These are phyloP conservation scores for Botrytis medusae DNA, from an alignment of 2,329 filamentous ascomycete genomes.

Conservation along the genomic window DNA sequence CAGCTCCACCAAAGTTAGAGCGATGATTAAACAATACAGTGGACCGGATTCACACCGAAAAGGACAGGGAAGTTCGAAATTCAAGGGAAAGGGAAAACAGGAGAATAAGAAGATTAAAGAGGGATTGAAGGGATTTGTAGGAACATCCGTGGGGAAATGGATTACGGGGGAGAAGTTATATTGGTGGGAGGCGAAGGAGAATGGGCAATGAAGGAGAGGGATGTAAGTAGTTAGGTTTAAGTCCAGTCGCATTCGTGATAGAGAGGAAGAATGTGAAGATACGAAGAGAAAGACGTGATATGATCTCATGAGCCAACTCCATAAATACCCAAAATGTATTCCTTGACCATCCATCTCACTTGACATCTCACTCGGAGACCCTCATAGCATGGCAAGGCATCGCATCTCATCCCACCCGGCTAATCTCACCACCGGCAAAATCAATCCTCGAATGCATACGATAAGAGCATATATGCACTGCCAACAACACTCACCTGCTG, in stretches of 20 bases:
- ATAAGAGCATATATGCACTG: not conserved
- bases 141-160: conserved; percentile 8
- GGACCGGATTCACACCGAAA: conserved; percentile 49
- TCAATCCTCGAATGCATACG: not conserved
- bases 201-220: not conserved
- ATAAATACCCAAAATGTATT: not conserved
- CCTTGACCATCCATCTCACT: not conserved
- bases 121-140: not conserved
- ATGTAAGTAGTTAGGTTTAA: not conserved
- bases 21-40: not conserved
- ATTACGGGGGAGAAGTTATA: conserved; percentile 13
- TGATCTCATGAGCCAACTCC: not conserved
- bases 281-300: not conserved
- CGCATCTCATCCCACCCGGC: not conserved
- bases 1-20: not conserved
- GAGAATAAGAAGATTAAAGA: conserved; percentile 51
- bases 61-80: conserved; percentile 57
- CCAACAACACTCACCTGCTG: not conserved
- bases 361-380: not conserved
- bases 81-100: conserved; percentile 46
- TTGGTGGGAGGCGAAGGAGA: not conserved
- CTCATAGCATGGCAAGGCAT: not conserved
- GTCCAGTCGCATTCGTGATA: not conserved
- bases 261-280: not conserved
- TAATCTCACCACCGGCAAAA: not conserved